phyloP scores from a whole-genome alignment of 176 grass and related monocot species.

The Luzula sylvatica region DNA sequence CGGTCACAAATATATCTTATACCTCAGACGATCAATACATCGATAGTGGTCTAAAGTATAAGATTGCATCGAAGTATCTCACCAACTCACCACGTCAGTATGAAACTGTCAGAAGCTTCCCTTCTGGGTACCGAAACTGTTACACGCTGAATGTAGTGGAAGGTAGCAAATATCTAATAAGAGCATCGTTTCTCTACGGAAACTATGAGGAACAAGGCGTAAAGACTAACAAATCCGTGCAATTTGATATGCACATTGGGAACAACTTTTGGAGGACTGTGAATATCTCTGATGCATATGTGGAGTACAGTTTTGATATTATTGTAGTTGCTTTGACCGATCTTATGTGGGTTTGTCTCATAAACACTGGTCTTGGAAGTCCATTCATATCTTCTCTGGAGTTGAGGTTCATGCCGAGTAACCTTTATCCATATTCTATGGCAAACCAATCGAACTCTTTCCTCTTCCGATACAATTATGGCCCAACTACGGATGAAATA shows the following conservation, averaged over 20 bases:
- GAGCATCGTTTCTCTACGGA: constrained; percentile 4
- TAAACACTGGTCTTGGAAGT: constrained; percentile 15
- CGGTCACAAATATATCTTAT: background rate
- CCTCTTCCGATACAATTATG: background rate
- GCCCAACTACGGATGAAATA: background rate
- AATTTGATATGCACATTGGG: constrained; percentile 18
- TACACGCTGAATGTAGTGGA: constrained; percentile 4
- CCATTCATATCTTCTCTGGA: constrained; percentile 15
- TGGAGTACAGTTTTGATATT: background rate
- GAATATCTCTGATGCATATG: background rate
- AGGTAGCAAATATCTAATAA: constrained; percentile 1
- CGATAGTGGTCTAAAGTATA: background rate
- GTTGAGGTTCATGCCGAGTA: background rate
- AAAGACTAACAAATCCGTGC: background rate
- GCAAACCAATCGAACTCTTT: constrained; percentile 1
- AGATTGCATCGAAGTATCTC: background rate
- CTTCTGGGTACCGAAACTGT: constrained; percentile 12
- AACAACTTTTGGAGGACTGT: background rate
- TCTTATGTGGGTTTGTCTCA: constrained; percentile 11
- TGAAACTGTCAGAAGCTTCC: constrained; percentile 19
- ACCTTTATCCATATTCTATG: constrained; percentile 1
- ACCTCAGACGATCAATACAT: background rate
- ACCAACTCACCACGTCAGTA: background rate
- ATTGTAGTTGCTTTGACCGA: background rate
- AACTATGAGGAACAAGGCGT: constrained; percentile 14